These are phyloP conservation scores for Cyclotella kingstonii DNA, from an alignment of 108 stramenopile species.

Conservation along the genomic window DNA sequence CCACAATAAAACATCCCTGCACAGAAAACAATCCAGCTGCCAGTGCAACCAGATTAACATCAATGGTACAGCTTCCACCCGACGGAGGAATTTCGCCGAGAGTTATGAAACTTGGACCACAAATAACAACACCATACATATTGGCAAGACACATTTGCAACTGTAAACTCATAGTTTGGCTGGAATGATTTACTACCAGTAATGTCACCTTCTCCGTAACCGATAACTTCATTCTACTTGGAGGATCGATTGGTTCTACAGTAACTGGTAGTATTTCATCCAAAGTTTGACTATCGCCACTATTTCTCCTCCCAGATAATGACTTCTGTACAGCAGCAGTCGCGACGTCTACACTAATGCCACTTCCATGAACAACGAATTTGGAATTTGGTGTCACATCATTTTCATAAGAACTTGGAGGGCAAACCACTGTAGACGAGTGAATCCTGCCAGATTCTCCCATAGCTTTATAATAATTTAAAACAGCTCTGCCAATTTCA, in stretches of 20 bases:
- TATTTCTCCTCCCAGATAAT: constrained; percentile 16
- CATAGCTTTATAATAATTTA: constrained; percentile 76
- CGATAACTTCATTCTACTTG: constrained; percentile 47
- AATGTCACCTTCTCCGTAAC: constrained; percentile 52
- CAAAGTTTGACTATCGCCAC: constrained; percentile 19
- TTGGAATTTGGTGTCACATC: constrained; percentile 21
- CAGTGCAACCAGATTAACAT: constrained; percentile 58
- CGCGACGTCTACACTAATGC: constrained; percentile 82
- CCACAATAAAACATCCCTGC: constrained; percentile 70
- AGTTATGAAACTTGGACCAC: constrained; percentile 66
- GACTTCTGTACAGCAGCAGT: constrained; percentile 56
- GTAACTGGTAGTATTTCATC: constrained; percentile 71
- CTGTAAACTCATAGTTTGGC: constrained; percentile 60
- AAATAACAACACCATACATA: constrained; percentile 74
- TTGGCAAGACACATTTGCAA: constrained; percentile 68
- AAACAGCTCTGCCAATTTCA: constrained; percentile 63
- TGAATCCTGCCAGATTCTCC: constrained; percentile 71
- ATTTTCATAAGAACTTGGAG: constrained; percentile 29
- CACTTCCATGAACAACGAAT: constrained; percentile 66
- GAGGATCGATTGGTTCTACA: constrained; percentile 83
- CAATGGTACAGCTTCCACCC: constrained; percentile 63
- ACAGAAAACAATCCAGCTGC: constrained; percentile 60
- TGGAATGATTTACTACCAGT: constrained; percentile 78
- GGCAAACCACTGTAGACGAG: constrained; percentile 58
- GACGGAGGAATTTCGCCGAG: constrained; percentile 54